Conservation (phyloP, 306 rosid genomes). For the Vicia villosa region DNA sequence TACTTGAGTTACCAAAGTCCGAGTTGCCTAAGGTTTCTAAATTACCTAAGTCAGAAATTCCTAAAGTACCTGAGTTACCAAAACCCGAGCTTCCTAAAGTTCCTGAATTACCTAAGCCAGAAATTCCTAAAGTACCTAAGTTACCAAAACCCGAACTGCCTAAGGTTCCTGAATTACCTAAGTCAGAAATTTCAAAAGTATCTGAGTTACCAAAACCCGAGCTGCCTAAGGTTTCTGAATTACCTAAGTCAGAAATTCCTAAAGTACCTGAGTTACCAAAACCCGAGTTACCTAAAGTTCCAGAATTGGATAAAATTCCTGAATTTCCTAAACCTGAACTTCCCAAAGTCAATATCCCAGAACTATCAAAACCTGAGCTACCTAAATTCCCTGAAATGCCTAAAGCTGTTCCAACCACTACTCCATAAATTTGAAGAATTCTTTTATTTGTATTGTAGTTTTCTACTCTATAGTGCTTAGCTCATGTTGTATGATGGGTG, state of each 20-base stretch:
- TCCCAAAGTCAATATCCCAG: not conserved
- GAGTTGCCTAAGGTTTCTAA: not conserved
- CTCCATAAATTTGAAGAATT: conserved; percentile 19
- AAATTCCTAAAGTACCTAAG: not conserved
- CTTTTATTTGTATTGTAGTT: not conserved
- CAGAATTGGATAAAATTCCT: not conserved
- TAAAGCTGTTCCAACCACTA: conserved; percentile 6
- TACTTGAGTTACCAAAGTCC: too few species aligned
- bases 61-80: not conserved
- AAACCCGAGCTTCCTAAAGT: not conserved
- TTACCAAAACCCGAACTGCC: not conserved
- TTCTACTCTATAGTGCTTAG: too few species aligned
- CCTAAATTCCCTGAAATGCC: not conserved
- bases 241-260: not conserved
- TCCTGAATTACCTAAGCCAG: not conserved
- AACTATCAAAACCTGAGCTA: not conserved
- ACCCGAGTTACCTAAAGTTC: not conserved
- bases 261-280: not conserved
- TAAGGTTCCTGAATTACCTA: not conserved
- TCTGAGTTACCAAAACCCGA: not conserved
- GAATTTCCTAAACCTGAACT: not conserved
- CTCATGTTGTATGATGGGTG: too few species aligned
- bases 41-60: not conserved
- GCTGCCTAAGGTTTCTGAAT: not conserved
- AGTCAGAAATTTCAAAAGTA: not conserved